A percentile compares a stretch with the other conserved stretches of the same genome.
These are phyloP conservation scores for Sisymbrium irio DNA, from an alignment of 345 rosid species.

Conservation along the genomic window DNA sequence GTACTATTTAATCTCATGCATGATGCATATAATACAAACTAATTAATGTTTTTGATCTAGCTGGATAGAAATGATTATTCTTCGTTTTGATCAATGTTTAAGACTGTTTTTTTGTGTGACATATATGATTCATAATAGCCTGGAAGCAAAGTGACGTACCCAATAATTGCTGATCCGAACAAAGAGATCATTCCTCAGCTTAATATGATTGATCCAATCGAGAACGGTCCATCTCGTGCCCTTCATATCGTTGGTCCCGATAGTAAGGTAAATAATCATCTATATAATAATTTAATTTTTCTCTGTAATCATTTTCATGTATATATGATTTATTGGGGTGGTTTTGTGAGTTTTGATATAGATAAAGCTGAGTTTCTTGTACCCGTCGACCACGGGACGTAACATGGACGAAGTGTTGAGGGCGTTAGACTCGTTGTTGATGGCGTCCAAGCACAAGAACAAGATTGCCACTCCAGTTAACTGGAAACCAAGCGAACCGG, in stretches of 20 bases:
- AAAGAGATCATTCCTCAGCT: constrained; percentile 55
- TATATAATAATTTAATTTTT: not conserved
- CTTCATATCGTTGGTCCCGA: constrained; percentile 72
- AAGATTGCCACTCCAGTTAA: constrained; percentile 71
- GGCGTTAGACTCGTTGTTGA: constrained; percentile 66
- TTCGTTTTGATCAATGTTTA: not conserved
- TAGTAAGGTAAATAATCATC: constrained; percentile 40
- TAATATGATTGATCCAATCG: constrained; percentile 82
- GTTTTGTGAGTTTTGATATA: not conserved
- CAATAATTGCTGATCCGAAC: constrained; percentile 68
- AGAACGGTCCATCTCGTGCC: constrained; percentile 71
- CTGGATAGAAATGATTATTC: not conserved
- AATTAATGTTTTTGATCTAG: not conserved
- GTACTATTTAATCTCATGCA: constrained; percentile 26
- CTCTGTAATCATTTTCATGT: not conserved
- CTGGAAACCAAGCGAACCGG: constrained; percentile 81
- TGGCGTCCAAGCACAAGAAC: constrained; percentile 48
- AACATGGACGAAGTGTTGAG: constrained; percentile 79
- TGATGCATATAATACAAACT: not conserved
- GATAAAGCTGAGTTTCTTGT: constrained; percentile 77
- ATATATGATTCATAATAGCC: constrained; percentile 31
- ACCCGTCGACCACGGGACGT: constrained; percentile 67
- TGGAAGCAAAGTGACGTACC: constrained; percentile 64
- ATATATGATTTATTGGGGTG: not conserved
- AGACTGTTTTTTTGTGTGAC: not conserved